Percentiles rank a stretch among this genome's conserved stretches.
These are phyloP conservation scores for Dryas integrifolia DNA, from an alignment of 331 rosid species.

Conservation along the genomic window DNA sequence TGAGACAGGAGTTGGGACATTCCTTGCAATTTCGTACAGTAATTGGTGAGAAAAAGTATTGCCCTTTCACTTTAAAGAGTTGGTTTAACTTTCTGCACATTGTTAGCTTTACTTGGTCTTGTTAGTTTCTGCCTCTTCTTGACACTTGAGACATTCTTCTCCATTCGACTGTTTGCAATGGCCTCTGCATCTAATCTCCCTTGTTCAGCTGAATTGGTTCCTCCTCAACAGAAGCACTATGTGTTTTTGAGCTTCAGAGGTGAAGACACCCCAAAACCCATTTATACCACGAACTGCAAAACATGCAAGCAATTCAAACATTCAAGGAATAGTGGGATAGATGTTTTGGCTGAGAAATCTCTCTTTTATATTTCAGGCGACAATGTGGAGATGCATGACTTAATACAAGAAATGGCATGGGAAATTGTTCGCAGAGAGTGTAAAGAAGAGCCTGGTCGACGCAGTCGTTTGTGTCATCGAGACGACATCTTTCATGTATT, in stretches of 20 bases:
- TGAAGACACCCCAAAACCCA: constrained; percentile 13
- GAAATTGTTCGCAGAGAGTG: constrained; percentile 14
- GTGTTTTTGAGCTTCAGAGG: constrained; percentile 32
- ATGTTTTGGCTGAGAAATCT: neutral
- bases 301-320: neutral
- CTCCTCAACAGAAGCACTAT: neutral
- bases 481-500: neutral
- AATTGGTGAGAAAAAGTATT: too few species aligned
- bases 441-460: neutral
- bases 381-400: constrained; percentile 10
- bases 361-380: neutral
- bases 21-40: too few species aligned
- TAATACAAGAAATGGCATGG: constrained; percentile 15
- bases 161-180: too few species aligned
- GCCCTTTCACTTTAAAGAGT: too few species aligned
- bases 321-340: constrained; percentile 14
- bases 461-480: neutral
- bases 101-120: too few species aligned
- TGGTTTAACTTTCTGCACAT: too few species aligned
- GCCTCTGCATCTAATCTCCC: too few species aligned
- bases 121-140: too few species aligned
- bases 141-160: too few species aligned
- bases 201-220: too few species aligned
- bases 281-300: constrained; percentile 2
- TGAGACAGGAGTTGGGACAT: too few species aligned